Evolutionary conservation across 208 protist species (phyloP).

Genomic region (Leishmania martiniquensis): DNA sequence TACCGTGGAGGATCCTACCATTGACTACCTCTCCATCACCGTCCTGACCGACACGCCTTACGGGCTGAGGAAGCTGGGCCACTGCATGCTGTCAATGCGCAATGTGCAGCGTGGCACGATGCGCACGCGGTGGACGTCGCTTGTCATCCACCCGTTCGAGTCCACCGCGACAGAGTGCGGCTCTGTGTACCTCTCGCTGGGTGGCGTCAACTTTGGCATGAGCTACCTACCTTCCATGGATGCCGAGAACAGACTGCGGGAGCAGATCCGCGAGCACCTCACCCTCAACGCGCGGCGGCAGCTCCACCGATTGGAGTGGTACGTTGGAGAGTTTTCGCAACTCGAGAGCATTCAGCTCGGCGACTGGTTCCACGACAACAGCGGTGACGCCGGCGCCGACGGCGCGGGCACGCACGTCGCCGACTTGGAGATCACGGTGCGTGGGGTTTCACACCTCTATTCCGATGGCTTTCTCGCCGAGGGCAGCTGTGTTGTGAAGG

Average conservation of each 20-base stretch:
- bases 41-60: slow-evolving; percentile 85
- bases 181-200: slow-evolving; percentile 65
- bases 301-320: slow-evolving; percentile 85
- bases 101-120: slow-evolving; percentile 68
- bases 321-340: slow-evolving; percentile 65
- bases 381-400: slow-evolving; percentile 8
- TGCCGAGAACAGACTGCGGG: slow-evolving; percentile 72
- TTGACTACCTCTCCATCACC: slow-evolving; percentile 65
- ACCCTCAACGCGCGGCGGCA: slow-evolving; percentile 34
- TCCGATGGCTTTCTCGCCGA: slow-evolving; percentile 41
- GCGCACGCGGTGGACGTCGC: slow-evolving; percentile 62
- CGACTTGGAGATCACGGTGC: slow-evolving; percentile 45
- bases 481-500: slow-evolving; percentile 61
- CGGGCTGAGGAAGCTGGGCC: slow-evolving; percentile 72
- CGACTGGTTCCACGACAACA: slow-evolving; percentile 30
- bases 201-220: slow-evolving; percentile 76
- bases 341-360: slow-evolving; percentile 47
- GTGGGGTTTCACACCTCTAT: slow-evolving; percentile 54
- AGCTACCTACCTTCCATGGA: slow-evolving; percentile 68
- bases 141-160: slow-evolving; percentile 59
- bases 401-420: slow-evolving; percentile 17
- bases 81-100: slow-evolving; percentile 77
- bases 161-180: slow-evolving; percentile 48
- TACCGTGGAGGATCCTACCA: slow-evolving; percentile 47
- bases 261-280: slow-evolving; percentile 65